phyloP scores from a whole-genome alignment of 192 early-diverging fungal genomes.

The Coemansia sp. region DNA sequence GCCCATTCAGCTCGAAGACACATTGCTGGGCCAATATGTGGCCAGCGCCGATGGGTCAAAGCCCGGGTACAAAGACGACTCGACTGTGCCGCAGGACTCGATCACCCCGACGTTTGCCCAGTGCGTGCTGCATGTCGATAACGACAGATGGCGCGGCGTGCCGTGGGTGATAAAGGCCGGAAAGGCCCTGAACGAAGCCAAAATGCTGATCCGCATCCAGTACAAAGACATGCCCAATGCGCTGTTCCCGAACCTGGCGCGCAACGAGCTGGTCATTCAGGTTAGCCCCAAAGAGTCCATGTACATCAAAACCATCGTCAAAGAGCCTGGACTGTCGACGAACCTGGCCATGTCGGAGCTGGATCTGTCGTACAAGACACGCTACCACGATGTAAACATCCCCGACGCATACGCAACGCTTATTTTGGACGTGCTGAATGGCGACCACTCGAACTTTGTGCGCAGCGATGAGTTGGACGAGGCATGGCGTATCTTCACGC shows the following conservation, averaged over 20 bases:
- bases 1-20: slow-evolving; percentile 77
- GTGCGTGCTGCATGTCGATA: slow-evolving; percentile 83
- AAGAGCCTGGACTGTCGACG: slow-evolving; percentile 86
- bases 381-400: slow-evolving; percentile 86
- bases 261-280: slow-evolving; percentile 95
- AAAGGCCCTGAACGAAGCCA: slow-evolving; percentile 89
- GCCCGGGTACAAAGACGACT: slow-evolving; percentile 91
- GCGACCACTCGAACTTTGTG: slow-evolving; percentile 96
- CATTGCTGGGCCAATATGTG: slow-evolving; percentile 90
- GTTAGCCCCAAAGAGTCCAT: slow-evolving; percentile 95
- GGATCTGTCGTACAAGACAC: slow-evolving; percentile 86
- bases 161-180: slow-evolving; percentile 76
- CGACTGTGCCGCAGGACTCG: slow-evolving; percentile 81
- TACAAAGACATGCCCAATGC: slow-evolving; percentile 89
- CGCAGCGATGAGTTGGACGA: slow-evolving; percentile 89
- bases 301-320: slow-evolving; percentile 98
- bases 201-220: slow-evolving; percentile 94
- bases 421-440: slow-evolving; percentile 86
- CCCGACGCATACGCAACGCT: slow-evolving; percentile 97
- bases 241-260: slow-evolving; percentile 72
- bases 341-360: slow-evolving; percentile 87
- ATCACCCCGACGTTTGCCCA: slow-evolving; percentile 91
- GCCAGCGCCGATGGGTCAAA: slow-evolving; percentile 72
- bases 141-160: slow-evolving; percentile 86
- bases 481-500: slow-evolving; percentile 98